phyloP scores from a whole-genome alignment of 108 stramenopile species.

The Cylindrotheca closterium region DNA sequence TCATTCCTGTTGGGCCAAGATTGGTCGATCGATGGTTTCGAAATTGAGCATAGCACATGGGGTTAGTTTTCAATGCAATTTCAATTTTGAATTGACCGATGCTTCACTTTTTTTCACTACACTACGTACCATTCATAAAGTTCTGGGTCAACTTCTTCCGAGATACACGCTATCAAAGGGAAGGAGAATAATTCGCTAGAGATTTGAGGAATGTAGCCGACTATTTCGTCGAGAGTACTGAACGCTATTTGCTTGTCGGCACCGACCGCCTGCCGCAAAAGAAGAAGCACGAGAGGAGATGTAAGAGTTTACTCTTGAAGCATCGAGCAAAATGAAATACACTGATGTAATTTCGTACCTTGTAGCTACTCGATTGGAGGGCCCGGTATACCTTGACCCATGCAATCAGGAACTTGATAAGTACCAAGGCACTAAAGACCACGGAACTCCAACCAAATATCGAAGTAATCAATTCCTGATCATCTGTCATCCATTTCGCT shows the following conservation, averaged over 20 bases:
- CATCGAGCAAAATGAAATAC: no score
- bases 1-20: slow-evolving; percentile 31
- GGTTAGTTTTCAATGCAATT: neutral
- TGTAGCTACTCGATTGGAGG: slow-evolving; percentile 21
- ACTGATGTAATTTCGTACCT: slow-evolving; percentile 3
- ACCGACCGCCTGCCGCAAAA: slow-evolving; percentile 11
- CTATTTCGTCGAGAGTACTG: slow-evolving; percentile 43
- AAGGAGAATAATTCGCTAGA: slow-evolving; percentile 56
- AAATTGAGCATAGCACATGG: neutral
- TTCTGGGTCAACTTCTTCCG: slow-evolving; percentile 56
- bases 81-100: neutral
- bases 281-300: neutral
- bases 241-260: slow-evolving; percentile 64
- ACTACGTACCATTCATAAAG: slow-evolving; percentile 73
- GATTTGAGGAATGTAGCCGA: slow-evolving; percentile 74
- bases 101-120: neutral
- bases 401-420: slow-evolving; percentile 20
- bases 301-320: no score
- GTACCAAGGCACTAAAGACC: slow-evolving; percentile 18
- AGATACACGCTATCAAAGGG: slow-evolving; percentile 72
- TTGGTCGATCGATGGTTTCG: neutral
- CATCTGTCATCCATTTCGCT: slow-evolving; percentile 70
- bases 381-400: slow-evolving; percentile 16
- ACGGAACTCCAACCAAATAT: slow-evolving; percentile 67
- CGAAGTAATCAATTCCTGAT: slow-evolving; percentile 60